Base-by-base conservation (phyloP, 1,284 basidiomycete genomes). In the Rhodotorula sp. region DNA sequence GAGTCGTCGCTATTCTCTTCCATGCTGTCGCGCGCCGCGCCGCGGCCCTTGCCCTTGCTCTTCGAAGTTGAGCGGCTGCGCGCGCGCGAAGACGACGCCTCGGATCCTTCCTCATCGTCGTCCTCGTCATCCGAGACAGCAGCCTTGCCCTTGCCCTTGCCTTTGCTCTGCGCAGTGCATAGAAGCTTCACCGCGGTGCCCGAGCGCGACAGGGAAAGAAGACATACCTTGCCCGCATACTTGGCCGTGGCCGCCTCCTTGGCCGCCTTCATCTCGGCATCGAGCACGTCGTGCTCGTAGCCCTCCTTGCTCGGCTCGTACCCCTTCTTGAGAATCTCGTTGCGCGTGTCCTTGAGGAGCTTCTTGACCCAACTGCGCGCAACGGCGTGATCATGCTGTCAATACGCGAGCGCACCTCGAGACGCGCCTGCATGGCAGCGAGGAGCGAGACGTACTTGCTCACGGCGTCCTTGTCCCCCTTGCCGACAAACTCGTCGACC, bases 401-500 rank as follows among this genome's bases (percentile, higher is more conserved):
- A 61, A 41, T 23, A 25, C 4, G 23, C 34, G 34, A 34, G 34
- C 34, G 27, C 14, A 16, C 21, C 2, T 4, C 16, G 14, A 16
- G 27, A 9, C 23, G 25, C 10, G 45, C 25, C 16, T 17, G n/a
- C 17, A 27, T 13, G 44, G 10, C 8, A 19, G 19, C 3, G 54
- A 21, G 7, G 42, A 19, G 17, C 41, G 25, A 25, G 12, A 67
- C 70, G 56, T 44, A 77, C 74, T 72, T 72, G 52, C 70, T 54
- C 19, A 97, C 94, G 7, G 94, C 91, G 83, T 94, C 91, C 56
- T 87, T 88, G 81, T 95, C 93, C 77, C 96, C 94, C 84, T 97
- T 97, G 81, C 96, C 93, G 68, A 97, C 93, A 82, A 92, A 97
- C 79, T 89, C 86, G 84, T 92, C 90, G 68, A 97, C 93, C 12